These are phyloP conservation scores for Cercospora citrullina DNA, from an alignment of 2,329 filamentous ascomycete species.

Conservation along the genomic window DNA sequence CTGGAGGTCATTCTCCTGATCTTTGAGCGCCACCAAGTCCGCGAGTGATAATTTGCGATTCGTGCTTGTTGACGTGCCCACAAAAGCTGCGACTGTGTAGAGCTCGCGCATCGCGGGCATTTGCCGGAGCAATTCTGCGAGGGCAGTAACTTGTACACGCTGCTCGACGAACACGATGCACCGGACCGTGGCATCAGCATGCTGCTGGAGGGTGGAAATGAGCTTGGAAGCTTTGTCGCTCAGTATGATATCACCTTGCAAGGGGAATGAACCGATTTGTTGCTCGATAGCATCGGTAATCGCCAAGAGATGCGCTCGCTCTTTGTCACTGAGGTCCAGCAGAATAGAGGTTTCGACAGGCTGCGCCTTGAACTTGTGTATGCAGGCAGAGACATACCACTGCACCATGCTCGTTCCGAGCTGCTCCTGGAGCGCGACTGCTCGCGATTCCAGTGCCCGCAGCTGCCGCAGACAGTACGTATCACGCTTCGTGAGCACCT, in stretches of 20 bases:
- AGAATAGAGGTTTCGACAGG: slow-evolving; percentile 29
- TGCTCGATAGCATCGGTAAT: slow-evolving; percentile 22
- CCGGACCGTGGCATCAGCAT: slow-evolving; percentile 39
- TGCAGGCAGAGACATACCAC: slow-evolving; percentile 44
- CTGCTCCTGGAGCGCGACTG: slow-evolving; percentile 39
- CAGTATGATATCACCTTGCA: not conserved
- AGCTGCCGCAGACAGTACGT: slow-evolving; percentile 46
- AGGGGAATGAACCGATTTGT: not conserved
- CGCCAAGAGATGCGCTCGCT: slow-evolving; percentile 37
- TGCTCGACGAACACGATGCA: slow-evolving; percentile 52
- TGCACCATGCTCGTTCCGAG: slow-evolving; percentile 42
- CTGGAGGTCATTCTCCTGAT: slow-evolving; percentile 54
- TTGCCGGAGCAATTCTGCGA: slow-evolving; percentile 35
- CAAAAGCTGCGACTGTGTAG: slow-evolving; percentile 51
- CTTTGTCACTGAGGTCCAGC: slow-evolving; percentile 37
- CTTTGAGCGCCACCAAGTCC: slow-evolving; percentile 50
- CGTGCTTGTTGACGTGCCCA: slow-evolving; percentile 51
- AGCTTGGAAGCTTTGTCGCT: slow-evolving; percentile 34
- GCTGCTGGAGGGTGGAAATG: slow-evolving; percentile 39
- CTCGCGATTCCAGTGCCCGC: slow-evolving; percentile 37
- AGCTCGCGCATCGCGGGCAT: slow-evolving; percentile 34
- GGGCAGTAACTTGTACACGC: slow-evolving; percentile 43
- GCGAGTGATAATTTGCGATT: slow-evolving; percentile 51
- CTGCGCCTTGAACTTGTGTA: slow-evolving; percentile 35
- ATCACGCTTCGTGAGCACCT: slow-evolving; percentile 36